phyloP scores from a whole-genome alignment of 805 yeast genomes.

The Saccharomycopsis fibuligera region DNA sequence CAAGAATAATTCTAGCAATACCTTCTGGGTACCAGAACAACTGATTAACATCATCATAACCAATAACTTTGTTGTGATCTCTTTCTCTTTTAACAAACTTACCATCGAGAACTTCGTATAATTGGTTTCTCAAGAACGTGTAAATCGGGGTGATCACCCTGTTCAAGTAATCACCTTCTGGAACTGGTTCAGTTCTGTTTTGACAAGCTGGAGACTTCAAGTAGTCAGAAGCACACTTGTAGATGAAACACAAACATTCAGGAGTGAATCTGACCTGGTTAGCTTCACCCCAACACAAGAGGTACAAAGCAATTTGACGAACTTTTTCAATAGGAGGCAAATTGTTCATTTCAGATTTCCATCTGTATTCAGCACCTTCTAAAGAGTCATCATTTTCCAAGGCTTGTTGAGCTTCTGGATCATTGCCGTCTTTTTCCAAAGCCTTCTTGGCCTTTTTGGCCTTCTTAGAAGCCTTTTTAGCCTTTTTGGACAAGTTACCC shows the following conservation, averaged over 20 bases:
- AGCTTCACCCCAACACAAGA: slow-evolving; percentile 73
- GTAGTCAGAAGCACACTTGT: slow-evolving; percentile 91
- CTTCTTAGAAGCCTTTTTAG: slow-evolving; percentile 74
- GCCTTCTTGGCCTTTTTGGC: slow-evolving; percentile 71
- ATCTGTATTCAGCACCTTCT: slow-evolving; percentile 80
- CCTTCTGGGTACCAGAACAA: slow-evolving; percentile 99
- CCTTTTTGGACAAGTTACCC: slow-evolving; percentile 71
- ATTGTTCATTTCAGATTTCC: slow-evolving; percentile 61
- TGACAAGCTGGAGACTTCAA: slow-evolving; percentile 84
- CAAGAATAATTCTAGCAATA: slow-evolving; percentile 82
- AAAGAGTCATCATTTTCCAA: slow-evolving; percentile 80
- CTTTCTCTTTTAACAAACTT: slow-evolving; percentile 54
- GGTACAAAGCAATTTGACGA: slow-evolving; percentile 56
- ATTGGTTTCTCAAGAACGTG: slow-evolving; percentile 60
- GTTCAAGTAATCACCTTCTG: slow-evolving; percentile 78
- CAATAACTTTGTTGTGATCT: slow-evolving; percentile 64
- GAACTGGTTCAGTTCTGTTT: slow-evolving; percentile 48
- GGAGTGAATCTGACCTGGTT: slow-evolving; percentile 81
- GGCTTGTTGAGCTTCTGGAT: slow-evolving; percentile 50
- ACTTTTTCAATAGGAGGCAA: slow-evolving; percentile 52
- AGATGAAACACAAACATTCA: slow-evolving; percentile 87
- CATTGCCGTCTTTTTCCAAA: slow-evolving; percentile 57
- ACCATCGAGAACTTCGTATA: slow-evolving; percentile 50
- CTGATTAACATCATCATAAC: slow-evolving; percentile 98
- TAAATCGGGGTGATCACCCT: slow-evolving; percentile 89